A percentile compares a stretch with the other conserved stretches of the same genome.
Conservation (phyloP, 2,329 filamentous ascomycete species). For the Ophiostoma tasmaniense region DNA sequence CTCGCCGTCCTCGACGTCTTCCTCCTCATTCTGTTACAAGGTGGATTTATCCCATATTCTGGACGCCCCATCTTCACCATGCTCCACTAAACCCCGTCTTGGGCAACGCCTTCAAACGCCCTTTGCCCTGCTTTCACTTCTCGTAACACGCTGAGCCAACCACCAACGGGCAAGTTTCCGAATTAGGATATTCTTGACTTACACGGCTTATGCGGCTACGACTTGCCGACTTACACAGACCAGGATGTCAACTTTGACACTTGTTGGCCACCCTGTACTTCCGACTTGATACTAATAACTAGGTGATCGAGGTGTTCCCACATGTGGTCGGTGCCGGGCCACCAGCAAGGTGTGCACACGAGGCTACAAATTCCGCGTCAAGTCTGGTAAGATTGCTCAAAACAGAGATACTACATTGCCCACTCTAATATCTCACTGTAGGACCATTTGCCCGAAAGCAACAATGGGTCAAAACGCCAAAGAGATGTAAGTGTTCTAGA, state of each 20-base stretch:
- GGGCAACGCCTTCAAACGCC: background rate
- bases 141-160: background rate
- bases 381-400: slow-evolving; percentile 19
- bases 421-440: slow-evolving; percentile 7
- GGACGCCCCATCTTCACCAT: background rate
- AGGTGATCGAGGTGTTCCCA: slow-evolving; percentile 33
- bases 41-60: background rate
- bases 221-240: background rate
- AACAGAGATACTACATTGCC: background rate
- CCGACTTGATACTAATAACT: background rate
- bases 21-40: background rate
- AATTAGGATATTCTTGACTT: slow-evolving; percentile 1
- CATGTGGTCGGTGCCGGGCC: slow-evolving; percentile 28
- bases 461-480: slow-evolving; percentile 29
- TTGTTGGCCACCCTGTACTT: background rate
- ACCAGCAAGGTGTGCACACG: slow-evolving; percentile 25
- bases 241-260: background rate
- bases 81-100: background rate
- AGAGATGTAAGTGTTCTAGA: slow-evolving; percentile 20
- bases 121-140: background rate
- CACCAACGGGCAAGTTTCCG: background rate
- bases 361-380: slow-evolving; percentile 29
- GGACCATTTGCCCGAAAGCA: slow-evolving; percentile 27
- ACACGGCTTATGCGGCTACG: background rate
- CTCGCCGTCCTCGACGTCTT: background rate